These are phyloP conservation scores for Syzygium syzygioides DNA, from an alignment of 441 rosid species.

Conservation along the genomic window DNA sequence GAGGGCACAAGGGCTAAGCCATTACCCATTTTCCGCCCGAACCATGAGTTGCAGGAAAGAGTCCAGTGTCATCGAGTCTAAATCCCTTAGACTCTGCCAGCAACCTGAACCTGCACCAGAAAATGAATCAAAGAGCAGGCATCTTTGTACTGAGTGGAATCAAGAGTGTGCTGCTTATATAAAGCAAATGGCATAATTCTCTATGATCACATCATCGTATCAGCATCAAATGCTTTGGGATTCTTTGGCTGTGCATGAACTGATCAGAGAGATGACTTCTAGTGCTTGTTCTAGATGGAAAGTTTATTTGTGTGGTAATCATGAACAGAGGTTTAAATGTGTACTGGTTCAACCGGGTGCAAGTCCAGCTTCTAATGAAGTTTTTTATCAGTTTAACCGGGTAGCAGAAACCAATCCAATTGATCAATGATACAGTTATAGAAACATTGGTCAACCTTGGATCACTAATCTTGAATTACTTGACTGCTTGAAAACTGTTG, in stretches of 20 bases:
- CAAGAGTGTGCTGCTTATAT: not conserved
- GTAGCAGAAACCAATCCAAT: not conserved
- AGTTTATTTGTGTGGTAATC: not conserved
- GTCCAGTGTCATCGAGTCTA: slow-evolving; percentile 83
- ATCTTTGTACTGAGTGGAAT: not conserved
- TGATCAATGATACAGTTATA: not conserved
- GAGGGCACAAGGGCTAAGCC: not conserved
- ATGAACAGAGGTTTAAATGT: not conserved
- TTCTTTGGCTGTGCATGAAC: not conserved
- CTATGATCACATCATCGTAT: not conserved
- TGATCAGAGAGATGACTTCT: not conserved
- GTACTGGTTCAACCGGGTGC: not conserved
- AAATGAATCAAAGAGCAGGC: not conserved
- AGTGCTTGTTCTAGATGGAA: not conserved
- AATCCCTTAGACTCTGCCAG: slow-evolving; percentile 85
- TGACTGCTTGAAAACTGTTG: not conserved
- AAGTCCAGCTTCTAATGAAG: not conserved
- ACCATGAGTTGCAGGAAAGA: slow-evolving; percentile 73
- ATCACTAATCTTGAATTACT: not conserved
- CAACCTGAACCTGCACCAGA: slow-evolving; percentile 68
- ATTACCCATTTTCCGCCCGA: slow-evolving; percentile 73
- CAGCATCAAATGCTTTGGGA: not conserved
- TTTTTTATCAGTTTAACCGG: not conserved
- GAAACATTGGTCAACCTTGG: not conserved
- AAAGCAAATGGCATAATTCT: not conserved